Base-by-base conservation (phyloP, 371 early-diverging fungal genomes). In the Actinomortierella ambigua region DNA sequence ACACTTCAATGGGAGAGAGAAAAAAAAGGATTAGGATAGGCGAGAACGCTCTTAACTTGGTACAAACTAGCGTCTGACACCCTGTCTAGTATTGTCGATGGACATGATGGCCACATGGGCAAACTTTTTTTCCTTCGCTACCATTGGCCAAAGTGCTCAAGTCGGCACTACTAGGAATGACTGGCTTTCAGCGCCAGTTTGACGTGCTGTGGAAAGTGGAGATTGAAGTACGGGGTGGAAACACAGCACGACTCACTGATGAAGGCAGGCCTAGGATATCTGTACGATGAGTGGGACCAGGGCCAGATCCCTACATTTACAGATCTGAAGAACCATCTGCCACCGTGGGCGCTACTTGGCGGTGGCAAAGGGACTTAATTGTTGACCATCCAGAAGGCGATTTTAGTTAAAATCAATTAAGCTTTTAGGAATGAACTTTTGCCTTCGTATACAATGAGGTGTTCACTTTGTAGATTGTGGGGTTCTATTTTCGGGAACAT, bases 261-360 rank as follows among this genome's bases (percentile, higher is more conserved):
- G 14, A 56, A 66, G 26, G 81, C 66, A 0, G 62, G 39, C 2
- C 63, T 83, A 4, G 63, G 71, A 20, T 86, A 85, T 26, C 59
- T 75, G 9, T 83, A 81, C 26, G 83, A 83, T 51, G 83, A 83
- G 42, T 83, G 83, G 83, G 71, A 68, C 20, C 51, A 68, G 17
- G 77, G 65, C 0, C 75, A 78, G 58, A 59, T 81, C 44, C 83
- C 81, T 39, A 81, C 83, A 0, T 83, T 79, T 54, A 64, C 68
- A 2, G 24, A 59, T 20, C 54, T 68, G 65, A 68, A 59, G 49
- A 52, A 65, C 23, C 43, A 59, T 26, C 50, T 71, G 28, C 77
- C 77, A 20, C 28, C 28, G 17, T 77, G 69, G 68, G 65, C 66
- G 1, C 43, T 77, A 42, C 62, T 77, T 39, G 73, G 71, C 18